Evolutionary conservation across 495 filamentous ascomycete genomes (phyloP), one percentile per base, ranked within the genome.

Genomic region (Cudoniella acicularis): DNA sequence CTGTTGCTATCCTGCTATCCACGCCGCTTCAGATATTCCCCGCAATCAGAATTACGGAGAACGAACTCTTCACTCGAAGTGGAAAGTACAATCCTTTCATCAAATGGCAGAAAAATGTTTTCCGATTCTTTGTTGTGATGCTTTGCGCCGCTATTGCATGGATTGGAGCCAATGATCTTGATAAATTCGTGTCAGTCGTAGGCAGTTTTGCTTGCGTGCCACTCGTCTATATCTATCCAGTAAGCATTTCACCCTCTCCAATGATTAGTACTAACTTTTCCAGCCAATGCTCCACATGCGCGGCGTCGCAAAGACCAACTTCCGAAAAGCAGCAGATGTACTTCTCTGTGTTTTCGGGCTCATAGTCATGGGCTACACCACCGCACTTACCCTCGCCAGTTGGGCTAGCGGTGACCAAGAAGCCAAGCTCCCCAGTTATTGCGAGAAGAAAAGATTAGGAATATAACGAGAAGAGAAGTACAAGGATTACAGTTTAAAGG

Each of bases 91-190:
- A 97, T 71, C 89, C 88, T 0, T 87, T 84, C 53, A 96, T 98
- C 77, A 98, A 98, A 75, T 97, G 93, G 93, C 87, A 95, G 79
- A 98, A 98, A 84, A 98, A 98, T 64, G 76, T 85, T 54, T 98
- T 94, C 77, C 87, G 94, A 30, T 98, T 97, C 75, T 84, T 92
- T 65, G 82, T 96, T 42, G 94, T 98, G 54, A 80, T 88, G 62
- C 67, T 92, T 27, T 97, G 92, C 67, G 89, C 92, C 2, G 65
- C 88, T 42, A 86, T 97, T 61, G 92, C 92, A 1, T 98, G 92
- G 92, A 83, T 84, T 57, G 94, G 94, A 53, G 92, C 94, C 2
- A 88, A 90, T 62, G 87, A 97, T 75, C 77, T 98, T 55, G 94
- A 98, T 74, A 97, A 97, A 71, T 98, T 98, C 69, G 94, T 98